These are phyloP conservation scores for Trichoderma orchidacearum DNA, from an alignment of 495 filamentous ascomycete genomes.

Conservation along the genomic window DNA sequence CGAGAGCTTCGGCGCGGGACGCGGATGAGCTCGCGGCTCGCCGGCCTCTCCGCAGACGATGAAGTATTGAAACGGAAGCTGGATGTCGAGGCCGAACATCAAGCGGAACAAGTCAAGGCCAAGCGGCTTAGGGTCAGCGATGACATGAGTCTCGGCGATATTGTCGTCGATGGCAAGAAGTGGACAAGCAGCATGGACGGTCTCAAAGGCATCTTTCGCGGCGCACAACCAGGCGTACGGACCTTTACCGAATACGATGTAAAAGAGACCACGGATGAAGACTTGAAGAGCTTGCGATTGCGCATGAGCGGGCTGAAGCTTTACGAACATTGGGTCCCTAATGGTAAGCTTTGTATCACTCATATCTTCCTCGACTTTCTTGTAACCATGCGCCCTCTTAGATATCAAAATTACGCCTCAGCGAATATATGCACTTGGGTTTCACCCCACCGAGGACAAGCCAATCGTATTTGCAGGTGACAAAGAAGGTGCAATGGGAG, in stretches of 20 bases:
- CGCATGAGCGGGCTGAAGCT: slow-evolving; percentile 68
- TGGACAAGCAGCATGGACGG: slow-evolving; percentile 25
- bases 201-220: slow-evolving; percentile 39
- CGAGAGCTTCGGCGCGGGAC: slow-evolving; percentile 20
- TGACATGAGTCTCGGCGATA: slow-evolving; percentile 59
- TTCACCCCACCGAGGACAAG: slow-evolving; percentile 78
- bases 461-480: slow-evolving; percentile 90
- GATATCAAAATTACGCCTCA: slow-evolving; percentile 91
- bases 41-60: slow-evolving; percentile 41
- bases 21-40: slow-evolving; percentile 37
- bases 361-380: not conserved
- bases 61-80: slow-evolving; percentile 68
- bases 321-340: slow-evolving; percentile 71
- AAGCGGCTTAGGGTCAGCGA: slow-evolving; percentile 60
- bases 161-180: slow-evolving; percentile 65
- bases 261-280: slow-evolving; percentile 64
- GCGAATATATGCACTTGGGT: slow-evolving; percentile 73
- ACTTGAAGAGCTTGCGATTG: slow-evolving; percentile 60
- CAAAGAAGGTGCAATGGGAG: slow-evolving; percentile 83
- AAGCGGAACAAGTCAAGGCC: slow-evolving; percentile 45
- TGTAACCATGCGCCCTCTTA: slow-evolving; percentile 20
- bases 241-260: slow-evolving; percentile 75
- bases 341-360: slow-evolving; percentile 31
- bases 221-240: slow-evolving; percentile 62
- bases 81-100: slow-evolving; percentile 53